These are phyloP conservation scores for Aspergillus sclerotiicarbonarius DNA, from an alignment of 495 filamentous ascomycete species.

Conservation along the genomic window DNA sequence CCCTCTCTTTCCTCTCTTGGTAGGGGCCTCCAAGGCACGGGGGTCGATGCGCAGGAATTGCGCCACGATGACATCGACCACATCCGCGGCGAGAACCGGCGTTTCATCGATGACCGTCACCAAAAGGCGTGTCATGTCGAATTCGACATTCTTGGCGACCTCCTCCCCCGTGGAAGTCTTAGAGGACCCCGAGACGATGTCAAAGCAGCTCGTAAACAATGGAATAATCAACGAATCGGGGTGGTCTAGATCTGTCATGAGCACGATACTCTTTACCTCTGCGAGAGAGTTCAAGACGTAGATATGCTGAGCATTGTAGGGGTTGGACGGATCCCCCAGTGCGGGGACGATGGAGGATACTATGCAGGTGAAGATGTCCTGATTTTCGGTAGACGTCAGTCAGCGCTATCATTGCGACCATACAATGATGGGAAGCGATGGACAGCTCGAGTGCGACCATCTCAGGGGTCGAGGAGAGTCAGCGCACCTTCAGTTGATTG, in stretches of 20 bases:
- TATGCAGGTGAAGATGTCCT: slow-evolving; percentile 94
- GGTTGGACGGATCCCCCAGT: slow-evolving; percentile 80
- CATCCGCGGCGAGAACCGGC: slow-evolving; percentile 70
- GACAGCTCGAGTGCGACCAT: not conserved
- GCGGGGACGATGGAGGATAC: slow-evolving; percentile 78
- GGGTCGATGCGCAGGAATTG: slow-evolving; percentile 90
- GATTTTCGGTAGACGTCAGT: slow-evolving; percentile 10
- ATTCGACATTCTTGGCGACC: slow-evolving; percentile 85
- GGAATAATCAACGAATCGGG: slow-evolving; percentile 72
- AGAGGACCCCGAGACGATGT: slow-evolving; percentile 78
- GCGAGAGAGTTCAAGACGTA: slow-evolving; percentile 86
- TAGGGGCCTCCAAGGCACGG: slow-evolving; percentile 43
- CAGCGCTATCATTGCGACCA: not conserved
- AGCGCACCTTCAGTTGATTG: slow-evolving; percentile 80
- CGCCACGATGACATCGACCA: slow-evolving; percentile 90
- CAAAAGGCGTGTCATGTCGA: slow-evolving; percentile 83
- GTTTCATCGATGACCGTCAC: slow-evolving; percentile 86
- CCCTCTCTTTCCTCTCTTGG: slow-evolving; percentile 57
- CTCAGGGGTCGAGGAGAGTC: not conserved
- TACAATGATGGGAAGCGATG: not conserved
- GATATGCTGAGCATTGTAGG: slow-evolving; percentile 90
- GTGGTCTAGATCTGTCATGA: slow-evolving; percentile 86
- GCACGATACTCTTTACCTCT: slow-evolving; percentile 89
- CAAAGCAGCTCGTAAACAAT: slow-evolving; percentile 85
- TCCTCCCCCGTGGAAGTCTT: slow-evolving; percentile 74